Conservation (phyloP, 495 filamentous ascomycete species). For the Daldinia loculata region DNA sequence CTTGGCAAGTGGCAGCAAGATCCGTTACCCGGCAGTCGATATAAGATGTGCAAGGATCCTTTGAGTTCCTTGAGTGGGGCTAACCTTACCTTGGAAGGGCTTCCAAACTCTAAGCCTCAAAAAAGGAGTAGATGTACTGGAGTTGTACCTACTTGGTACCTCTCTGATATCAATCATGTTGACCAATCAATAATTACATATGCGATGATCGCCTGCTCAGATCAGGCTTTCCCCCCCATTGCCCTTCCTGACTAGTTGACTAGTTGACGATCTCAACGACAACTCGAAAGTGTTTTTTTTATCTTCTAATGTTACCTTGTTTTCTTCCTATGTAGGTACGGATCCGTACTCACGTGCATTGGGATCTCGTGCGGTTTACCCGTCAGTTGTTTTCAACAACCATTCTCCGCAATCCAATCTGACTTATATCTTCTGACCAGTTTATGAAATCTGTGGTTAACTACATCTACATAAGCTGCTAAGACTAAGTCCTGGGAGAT, state of each 20-base stretch:
- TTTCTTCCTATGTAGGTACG: slow-evolving; percentile 6
- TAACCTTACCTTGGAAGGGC: slow-evolving; percentile 8
- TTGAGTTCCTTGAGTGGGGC: slow-evolving; percentile 9
- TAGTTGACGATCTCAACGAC: slow-evolving; percentile 7
- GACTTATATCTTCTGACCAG: slow-evolving; percentile 7
- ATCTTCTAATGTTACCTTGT: neutral
- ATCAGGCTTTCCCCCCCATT: slow-evolving; percentile 23
- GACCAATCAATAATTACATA: slow-evolving; percentile 19
- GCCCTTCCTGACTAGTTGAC: slow-evolving; percentile 15
- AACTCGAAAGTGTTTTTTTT: slow-evolving; percentile 27
- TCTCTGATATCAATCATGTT: slow-evolving; percentile 16
- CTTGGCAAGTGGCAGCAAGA: slow-evolving; percentile 39
- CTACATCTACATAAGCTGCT: slow-evolving; percentile 10
- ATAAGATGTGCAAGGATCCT: slow-evolving; percentile 21
- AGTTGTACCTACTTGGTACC: slow-evolving; percentile 32
- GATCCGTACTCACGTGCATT: slow-evolving; percentile 20
- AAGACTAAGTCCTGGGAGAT: neutral
- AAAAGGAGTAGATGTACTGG: slow-evolving; percentile 6
- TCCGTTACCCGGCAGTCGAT: slow-evolving; percentile 40
- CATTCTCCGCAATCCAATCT: slow-evolving; percentile 13
- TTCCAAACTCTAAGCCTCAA: slow-evolving; percentile 14
- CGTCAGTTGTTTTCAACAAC: slow-evolving; percentile 10
- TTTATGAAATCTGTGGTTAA: slow-evolving; percentile 15
- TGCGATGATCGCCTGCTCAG: slow-evolving; percentile 20
- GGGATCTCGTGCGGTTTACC: slow-evolving; percentile 1